A percentile compares a stretch with the other conserved stretches of the same genome.
These are phyloP conservation scores for Curvularia sp. DNA, from an alignment of 2,329 filamentous ascomycete species.

Conservation along the genomic window DNA sequence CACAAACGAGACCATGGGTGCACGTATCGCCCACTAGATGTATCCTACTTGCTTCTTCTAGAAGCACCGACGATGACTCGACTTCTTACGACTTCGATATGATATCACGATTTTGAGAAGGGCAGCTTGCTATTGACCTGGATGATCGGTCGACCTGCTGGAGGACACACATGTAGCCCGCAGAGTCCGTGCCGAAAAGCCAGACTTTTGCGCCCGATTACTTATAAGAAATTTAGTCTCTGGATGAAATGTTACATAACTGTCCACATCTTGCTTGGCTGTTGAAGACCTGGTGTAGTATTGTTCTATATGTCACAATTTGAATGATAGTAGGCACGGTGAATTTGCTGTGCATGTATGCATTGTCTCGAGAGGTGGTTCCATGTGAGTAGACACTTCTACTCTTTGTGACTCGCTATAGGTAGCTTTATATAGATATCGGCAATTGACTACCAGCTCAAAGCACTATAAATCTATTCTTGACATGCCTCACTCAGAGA, in stretches of 20 bases:
- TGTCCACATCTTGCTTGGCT: neutral
- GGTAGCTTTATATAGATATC: neutral
- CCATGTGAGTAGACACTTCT: neutral
- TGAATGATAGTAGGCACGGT: neutral
- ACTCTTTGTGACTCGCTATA: neutral
- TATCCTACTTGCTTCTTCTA: neutral
- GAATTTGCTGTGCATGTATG: neutral
- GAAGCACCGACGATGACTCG: conserved; percentile 8
- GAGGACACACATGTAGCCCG: conserved; percentile 28
- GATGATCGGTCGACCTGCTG: conserved; percentile 10
- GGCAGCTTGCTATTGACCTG: conserved; percentile 4
- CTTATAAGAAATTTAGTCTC: neutral
- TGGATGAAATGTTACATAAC: conserved; percentile 2
- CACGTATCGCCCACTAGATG: conserved; percentile 41
- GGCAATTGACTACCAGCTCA: neutral
- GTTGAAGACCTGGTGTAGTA: neutral
- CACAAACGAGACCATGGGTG: conserved; percentile 53
- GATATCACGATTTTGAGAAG: conserved; percentile 24
- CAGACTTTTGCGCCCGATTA: conserved; percentile 13
- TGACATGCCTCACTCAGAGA: too few species aligned
- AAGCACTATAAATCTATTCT: neutral
- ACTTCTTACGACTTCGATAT: conserved; percentile 28
- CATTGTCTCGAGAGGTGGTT: neutral
- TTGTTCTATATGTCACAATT: neutral
- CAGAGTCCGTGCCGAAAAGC: conserved; percentile 22